These are phyloP conservation scores for Aspergillus viridinutans DNA, from an alignment of 2,329 filamentous ascomycete species.

Conservation along the genomic window DNA sequence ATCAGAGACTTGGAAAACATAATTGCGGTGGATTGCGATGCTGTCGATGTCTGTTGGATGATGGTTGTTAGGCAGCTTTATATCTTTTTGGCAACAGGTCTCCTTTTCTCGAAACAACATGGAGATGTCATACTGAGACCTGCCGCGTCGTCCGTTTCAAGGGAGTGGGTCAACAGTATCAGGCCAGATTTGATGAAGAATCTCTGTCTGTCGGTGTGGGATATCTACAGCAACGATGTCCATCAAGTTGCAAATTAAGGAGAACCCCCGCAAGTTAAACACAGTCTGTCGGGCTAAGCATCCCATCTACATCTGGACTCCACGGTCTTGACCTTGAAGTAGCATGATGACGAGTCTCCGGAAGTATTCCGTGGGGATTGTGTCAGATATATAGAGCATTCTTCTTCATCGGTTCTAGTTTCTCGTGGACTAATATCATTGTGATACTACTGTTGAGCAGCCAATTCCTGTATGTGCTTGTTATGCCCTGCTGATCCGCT, in stretches of 20 bases:
- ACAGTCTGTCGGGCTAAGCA: neutral
- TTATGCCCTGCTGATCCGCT: neutral
- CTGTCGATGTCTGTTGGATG: neutral
- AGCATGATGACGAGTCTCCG: neutral
- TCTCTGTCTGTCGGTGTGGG: neutral
- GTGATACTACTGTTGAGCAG: neutral
- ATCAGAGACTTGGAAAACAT: conserved; percentile 2
- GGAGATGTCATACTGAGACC: conserved; percentile 15
- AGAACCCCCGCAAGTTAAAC: neutral
- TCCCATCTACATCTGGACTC: neutral
- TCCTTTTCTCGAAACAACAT: conserved; percentile 11
- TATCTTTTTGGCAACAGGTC: conserved; percentile 25
- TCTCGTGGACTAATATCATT: neutral
- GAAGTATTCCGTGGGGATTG: neutral
- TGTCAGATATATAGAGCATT: neutral
- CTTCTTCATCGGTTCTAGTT: neutral
- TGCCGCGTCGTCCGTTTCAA: neutral
- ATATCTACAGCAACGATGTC: neutral
- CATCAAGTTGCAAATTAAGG: neutral
- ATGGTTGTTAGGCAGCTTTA: conserved; percentile 26
- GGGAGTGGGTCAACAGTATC: neutral
- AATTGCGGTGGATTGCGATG: neutral
- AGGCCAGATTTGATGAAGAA: neutral
- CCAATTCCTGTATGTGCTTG: neutral
- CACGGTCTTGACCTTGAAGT: too few species aligned